phyloP scores from a whole-genome alignment of 805 yeast genomes.

The Scheffersomyces lignosus region DNA sequence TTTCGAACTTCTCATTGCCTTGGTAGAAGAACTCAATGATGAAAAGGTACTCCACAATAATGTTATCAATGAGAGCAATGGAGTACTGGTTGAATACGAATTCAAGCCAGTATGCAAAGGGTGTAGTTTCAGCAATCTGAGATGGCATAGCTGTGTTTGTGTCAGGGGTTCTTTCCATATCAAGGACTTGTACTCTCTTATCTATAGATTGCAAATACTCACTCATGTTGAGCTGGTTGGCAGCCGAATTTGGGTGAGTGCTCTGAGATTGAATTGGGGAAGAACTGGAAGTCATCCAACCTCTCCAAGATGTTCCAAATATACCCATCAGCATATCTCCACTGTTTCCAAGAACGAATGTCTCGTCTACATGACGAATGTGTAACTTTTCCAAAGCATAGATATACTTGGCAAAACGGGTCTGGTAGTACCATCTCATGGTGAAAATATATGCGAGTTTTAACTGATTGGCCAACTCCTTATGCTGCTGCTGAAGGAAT shows the following conservation, averaged over 20 bases:
- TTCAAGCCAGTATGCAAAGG: conserved; percentile 67
- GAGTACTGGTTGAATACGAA: conserved; percentile 71
- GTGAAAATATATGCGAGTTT: conserved; percentile 81
- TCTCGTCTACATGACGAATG: conserved; percentile 54
- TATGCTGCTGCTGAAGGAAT: conserved; percentile 56
- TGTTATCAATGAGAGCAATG: conserved; percentile 72
- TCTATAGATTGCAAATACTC: conserved; percentile 58
- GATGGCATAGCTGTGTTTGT: conserved; percentile 66
- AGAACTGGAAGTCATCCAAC: conserved; percentile 20
- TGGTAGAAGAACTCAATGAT: conserved; percentile 67
- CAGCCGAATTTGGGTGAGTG: conserved; percentile 10
- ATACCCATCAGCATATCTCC: conserved; percentile 22
- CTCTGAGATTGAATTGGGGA: conserved; percentile 3
- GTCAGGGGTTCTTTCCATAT: conserved; percentile 23
- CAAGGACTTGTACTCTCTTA: conserved; percentile 58
- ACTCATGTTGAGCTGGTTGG: conserved; percentile 26
- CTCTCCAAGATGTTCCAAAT: conserved; percentile 20
- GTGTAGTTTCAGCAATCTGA: conserved; percentile 80
- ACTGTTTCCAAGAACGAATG: conserved; percentile 53
- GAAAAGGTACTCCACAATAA: conserved; percentile 73
- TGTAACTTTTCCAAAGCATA: conserved; percentile 68
- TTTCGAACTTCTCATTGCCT: conserved; percentile 36
- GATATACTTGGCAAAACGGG: conserved; percentile 74
- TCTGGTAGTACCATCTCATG: conserved; percentile 89
- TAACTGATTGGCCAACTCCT: conserved; percentile 68